Evolutionary conservation across 2,329 filamentous ascomycete genomes (phyloP), one percentile per base, ranked within the genome.

Genomic region (Fusarium miscanthi): DNA sequence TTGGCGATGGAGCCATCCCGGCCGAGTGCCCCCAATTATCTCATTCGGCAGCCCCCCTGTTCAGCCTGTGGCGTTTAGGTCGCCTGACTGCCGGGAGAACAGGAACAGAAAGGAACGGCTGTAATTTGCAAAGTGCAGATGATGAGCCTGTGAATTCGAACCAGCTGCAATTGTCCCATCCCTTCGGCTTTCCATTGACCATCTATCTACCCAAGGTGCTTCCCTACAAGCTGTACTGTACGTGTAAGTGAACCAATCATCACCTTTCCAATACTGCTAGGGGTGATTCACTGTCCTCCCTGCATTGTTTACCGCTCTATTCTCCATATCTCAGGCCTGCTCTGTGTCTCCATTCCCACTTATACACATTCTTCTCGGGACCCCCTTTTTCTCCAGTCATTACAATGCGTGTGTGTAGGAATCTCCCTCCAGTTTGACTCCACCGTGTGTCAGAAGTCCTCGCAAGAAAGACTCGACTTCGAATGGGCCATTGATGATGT

Each of bases 1-100:
- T 72, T 74, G 59, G 72, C 58, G 37, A 67, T 63, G 59, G 59
- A 61, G 62, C 54, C 33, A 42, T 59, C 66, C 70, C 62, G 63
- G 54, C 67, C 53, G 57, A 54, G 42, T 59, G 37, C 58, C 37
- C 58, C 69, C 67, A 75, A 72, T 75, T 59, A 73, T 59, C 33
- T 52, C 51, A 66, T 58, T 62, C 35, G 65, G 57, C 59, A 61
- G 33, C 49, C 57, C 65, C 66, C 66, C 70, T 66, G 63, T 64
- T 60, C 48, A 63, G 41, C 59, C 43, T 45, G 52, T 56, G 71
- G 63, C 69, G 60, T 70, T 54, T 69, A 70, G 71, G 58, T 68
- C 56, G 45, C 52, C 59, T 75, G 73, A 72, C 62, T 75, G 56
- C 70, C 63, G 72, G 63, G 61, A 65, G 41, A 40, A 42, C 40